A percentile compares a stretch with the other conserved stretches of the same genome.
These are phyloP conservation scores for Linum tenue DNA, from an alignment of 345 rosid genomes.

Conservation along the genomic window DNA sequence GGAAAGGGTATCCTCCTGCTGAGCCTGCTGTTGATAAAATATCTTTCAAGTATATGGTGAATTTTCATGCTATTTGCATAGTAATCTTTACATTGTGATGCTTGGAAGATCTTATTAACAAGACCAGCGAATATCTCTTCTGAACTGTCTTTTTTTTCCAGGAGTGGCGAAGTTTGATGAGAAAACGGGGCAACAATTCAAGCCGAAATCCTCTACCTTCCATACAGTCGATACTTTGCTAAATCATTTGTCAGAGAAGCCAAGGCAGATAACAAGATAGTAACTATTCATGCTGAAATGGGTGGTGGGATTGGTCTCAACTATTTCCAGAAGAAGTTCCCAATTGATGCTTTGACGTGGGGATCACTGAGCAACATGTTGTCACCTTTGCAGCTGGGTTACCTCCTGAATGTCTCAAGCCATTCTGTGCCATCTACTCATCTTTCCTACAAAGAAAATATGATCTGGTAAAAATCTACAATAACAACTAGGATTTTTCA, in stretches of 20 bases:
- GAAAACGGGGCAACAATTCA: slow-evolving; percentile 48
- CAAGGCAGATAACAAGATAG: slow-evolving; percentile 45
- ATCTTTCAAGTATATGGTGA: too few relatives aligned
- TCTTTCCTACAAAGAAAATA: slow-evolving; percentile 69
- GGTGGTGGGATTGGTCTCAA: slow-evolving; percentile 78
- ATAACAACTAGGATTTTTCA: background rate
- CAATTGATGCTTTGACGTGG: slow-evolving; percentile 71
- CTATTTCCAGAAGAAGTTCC: slow-evolving; percentile 55
- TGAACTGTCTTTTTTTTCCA: slow-evolving; percentile 17
- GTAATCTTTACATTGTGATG: too few relatives aligned
- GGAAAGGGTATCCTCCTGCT: slow-evolving; percentile 74
- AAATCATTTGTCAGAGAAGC: slow-evolving; percentile 61
- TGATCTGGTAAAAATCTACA: slow-evolving; percentile 60
- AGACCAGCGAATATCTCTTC: slow-evolving; percentile 1
- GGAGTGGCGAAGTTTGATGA: slow-evolving; percentile 63
- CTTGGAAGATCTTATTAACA: too few relatives aligned
- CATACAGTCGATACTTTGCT: slow-evolving; percentile 56
- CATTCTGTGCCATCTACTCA: slow-evolving; percentile 74
- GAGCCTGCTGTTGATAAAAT: slow-evolving; percentile 62
- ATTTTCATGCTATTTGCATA: too few relatives aligned
- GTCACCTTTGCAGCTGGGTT: slow-evolving; percentile 77
- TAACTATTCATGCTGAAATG: slow-evolving; percentile 77
- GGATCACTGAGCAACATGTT: slow-evolving; percentile 73
- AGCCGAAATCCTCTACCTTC: slow-evolving; percentile 42
- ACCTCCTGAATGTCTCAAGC: slow-evolving; percentile 64